Evolutionary conservation across 371 early-diverging fungal genomes (phyloP), one percentile per base, ranked within the genome.

Genomic region (Saksenaea vasiformis): DNA sequence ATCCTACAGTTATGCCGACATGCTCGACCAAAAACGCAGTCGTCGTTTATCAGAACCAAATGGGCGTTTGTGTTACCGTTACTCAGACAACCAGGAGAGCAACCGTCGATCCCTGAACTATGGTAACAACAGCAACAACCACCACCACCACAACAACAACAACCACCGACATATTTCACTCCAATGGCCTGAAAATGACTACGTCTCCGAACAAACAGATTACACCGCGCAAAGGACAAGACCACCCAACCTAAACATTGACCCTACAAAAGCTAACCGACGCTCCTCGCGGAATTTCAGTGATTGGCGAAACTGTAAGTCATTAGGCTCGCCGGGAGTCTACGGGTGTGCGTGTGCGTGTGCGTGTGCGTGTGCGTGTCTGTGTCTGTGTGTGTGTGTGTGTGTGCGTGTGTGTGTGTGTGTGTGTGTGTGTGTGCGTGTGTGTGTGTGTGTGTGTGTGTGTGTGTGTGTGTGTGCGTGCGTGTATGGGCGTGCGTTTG

Each of bases 11-110:
- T 53, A 61, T 26, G n/a, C 34, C 39, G 62, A 34, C 8, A 35
- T 9, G 39, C 38, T 31, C 26, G 61, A 43, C 36, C 58, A 43
- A 65, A 70, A 37, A 74, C 68, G 34, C 66, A 74, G 67, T 27
- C 76, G 80, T 14, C 72, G 81, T 1, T 56, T 80, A 17, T 77
- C 78, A n/a, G 80, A 77, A 34, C 80, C 80, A 10, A 73, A 66
- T 26, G 60, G 73, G 5, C 69, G 76, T 10, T 28, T 56, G 27
- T 62, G 62, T 28, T 58, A 75, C 39, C 67, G 67, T 53, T 43
- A 66, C 43, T 61, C 67, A 26, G 61, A 60, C 15, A 58, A 60
- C 17, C 65, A 64, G 19, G 60, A 64, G 13, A 44, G 22, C 35
- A 54, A 58, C 11, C 65, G 65, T 27, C 61, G 62, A 57, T 65